Evolutionary conservation across 495 filamentous ascomycete species (phyloP).

Genomic region (Aspergillus egyptiacus): DNA sequence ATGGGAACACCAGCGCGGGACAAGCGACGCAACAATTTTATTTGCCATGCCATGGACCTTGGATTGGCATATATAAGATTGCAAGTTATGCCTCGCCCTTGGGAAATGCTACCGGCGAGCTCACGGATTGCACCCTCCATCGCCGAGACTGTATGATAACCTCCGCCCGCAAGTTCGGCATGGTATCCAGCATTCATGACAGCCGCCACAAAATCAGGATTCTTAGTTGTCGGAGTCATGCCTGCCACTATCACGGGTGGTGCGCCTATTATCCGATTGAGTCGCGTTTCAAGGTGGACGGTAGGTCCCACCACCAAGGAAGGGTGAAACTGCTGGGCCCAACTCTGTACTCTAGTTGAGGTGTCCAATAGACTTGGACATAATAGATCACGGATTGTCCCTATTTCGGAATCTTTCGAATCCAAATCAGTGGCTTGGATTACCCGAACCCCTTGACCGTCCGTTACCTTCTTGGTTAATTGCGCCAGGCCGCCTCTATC

Average conservation of each 20-base stretch:
- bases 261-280: conserved; percentile 29
- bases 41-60: conserved; percentile 32
- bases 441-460: conserved; percentile 16
- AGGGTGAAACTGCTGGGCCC: conserved; percentile 24
- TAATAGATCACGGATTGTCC: conserved; percentile 17
- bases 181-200: conserved; percentile 39
- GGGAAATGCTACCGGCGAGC: conserved; percentile 21
- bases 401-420: conserved; percentile 15
- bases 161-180: conserved; percentile 35
- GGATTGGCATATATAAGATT: conserved; percentile 40
- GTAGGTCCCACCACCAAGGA: conserved; percentile 12
- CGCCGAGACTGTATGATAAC: conserved; percentile 22
- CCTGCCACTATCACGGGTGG: conserved; percentile 40
- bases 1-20: conserved; percentile 25
- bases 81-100: conserved; percentile 31
- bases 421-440: conserved; percentile 17
- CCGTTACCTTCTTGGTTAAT: conserved; percentile 12
- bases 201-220: conserved; percentile 34
- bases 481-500: conserved; percentile 17
- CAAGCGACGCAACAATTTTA: conserved; percentile 25
- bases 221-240: conserved; percentile 40
- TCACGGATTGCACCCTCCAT: conserved; percentile 28
- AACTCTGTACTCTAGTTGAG: conserved; percentile 14
- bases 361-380: conserved; percentile 14
- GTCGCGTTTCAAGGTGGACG: conserved; percentile 26